Evolutionary conservation across 495 filamentous ascomycete genomes (phyloP), one percentile per base, ranked within the genome.

Genomic region (Clohesyomyces aquaticus): DNA sequence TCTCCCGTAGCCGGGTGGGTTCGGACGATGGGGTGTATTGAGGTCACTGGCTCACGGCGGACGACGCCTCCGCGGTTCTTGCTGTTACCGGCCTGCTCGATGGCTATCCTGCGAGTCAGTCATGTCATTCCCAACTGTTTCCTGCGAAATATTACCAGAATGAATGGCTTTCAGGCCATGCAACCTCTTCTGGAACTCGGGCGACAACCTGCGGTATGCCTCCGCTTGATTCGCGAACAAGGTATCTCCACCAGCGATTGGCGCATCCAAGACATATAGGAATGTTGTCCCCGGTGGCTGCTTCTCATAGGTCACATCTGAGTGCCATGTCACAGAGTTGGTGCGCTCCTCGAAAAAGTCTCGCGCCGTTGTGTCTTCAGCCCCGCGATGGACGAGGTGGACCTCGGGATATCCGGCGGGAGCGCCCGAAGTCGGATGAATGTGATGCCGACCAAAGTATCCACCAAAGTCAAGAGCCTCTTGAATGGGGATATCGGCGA

Each of bases 271-370:
- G 52, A 88, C 79, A 72, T 91, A 91, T 32, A 96, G 74, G 75
- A 94, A 91, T 0, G 90, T 91, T 0, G 89, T 93, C 54, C 91
- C 90, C 0, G 91, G 90, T n/a, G 91, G 89, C 74, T 94, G 90
- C 58, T 80, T 67, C 78, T 96, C 91, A 72, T 91, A 93, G 3
- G 85, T 87, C 0, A 93, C 88, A 74, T 96, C 91, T 0, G 85
- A 87, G 74, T 93, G 90, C 90, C 90, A 93, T 1, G 86, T 81
- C 0, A 89, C 85, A n/a, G 82, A 86, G 67, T 80, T 87, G 1
- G 84, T 89, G 35, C 87, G 78, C 29, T 79, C 84, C 26, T 82
- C 77, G 54, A 92, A 87, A 72, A 84, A 87, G 19, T 76, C 67
- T 45, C 86, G 79, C 18, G 78, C 75, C 12, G 76, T 79, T 42